phyloP scores from a whole-genome alignment of 352 stramenopile species.

The Pythium dissimile region DNA sequence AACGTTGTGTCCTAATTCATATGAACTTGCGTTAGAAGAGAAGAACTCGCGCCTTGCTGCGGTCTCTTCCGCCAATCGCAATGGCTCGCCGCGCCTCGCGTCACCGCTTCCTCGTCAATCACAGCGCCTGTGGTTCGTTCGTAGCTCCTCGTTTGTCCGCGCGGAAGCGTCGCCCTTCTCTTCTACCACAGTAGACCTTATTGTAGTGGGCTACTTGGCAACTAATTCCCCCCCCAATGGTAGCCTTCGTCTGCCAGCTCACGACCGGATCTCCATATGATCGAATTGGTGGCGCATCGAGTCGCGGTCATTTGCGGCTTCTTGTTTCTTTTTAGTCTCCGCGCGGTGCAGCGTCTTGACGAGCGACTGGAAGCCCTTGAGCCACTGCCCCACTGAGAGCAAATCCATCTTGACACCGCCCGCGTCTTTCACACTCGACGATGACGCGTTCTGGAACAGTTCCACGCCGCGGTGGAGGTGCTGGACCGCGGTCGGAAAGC shows the following conservation, averaged over 20 bases:
- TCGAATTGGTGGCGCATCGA: conserved; percentile 6
- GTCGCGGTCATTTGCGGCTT: conserved; percentile 11
- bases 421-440: conserved; percentile 25
- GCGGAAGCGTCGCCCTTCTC: not conserved
- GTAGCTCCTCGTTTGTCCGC: not conserved
- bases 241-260: not conserved
- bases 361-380: conserved; percentile 55
- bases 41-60: not conserved
- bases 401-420: conserved; percentile 44
- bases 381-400: conserved; percentile 53
- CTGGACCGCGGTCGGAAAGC: conserved; percentile 49
- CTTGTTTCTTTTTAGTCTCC: conserved; percentile 44
- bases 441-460: conserved; percentile 32
- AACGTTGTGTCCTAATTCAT: no score
- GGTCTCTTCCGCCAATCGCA: conserved; percentile 10
- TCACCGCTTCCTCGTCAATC: conserved; percentile 1
- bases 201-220: no score
- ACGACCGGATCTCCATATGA: conserved; percentile 17
- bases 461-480: conserved; percentile 64
- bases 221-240: not conserved
- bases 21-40: no score
- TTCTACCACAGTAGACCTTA: no score
- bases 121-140: not conserved
- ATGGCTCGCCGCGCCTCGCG: conserved; percentile 1
- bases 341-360: conserved; percentile 55